Conservation (phyloP, 2,329 filamentous ascomycete species). For the Fusarium burgessii region DNA sequence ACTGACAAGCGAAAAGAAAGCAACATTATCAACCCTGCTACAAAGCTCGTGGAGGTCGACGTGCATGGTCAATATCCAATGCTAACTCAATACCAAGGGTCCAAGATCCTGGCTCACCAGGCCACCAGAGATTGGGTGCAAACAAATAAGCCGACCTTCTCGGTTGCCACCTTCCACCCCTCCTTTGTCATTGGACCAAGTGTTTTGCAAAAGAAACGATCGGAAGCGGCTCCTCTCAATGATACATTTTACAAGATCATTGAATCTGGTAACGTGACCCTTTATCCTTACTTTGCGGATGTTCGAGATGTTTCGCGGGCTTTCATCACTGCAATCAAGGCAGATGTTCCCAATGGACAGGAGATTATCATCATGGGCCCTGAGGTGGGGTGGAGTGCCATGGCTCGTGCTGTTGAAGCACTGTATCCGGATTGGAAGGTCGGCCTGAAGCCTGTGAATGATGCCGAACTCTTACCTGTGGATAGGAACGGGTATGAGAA, state of each 20-base stretch:
- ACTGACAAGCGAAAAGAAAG: background rate
- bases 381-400: background rate
- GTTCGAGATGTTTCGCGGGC: background rate
- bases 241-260: background rate
- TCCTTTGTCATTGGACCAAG: background rate
- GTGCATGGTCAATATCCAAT: background rate
- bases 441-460: background rate
- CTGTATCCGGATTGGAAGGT: background rate
- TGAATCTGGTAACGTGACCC: background rate
- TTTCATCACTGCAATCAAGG: background rate
- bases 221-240: background rate
- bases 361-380: background rate
- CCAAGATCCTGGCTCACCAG: background rate
- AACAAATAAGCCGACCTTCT: background rate
- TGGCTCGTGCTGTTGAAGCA: constrained; percentile 27
- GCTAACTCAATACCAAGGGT: background rate
- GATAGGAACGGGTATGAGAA: background rate
- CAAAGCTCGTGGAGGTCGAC: background rate
- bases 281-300: background rate
- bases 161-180: background rate
- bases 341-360: background rate
- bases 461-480: background rate
- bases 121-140: background rate
- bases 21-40: background rate
- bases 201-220: background rate